These are phyloP conservation scores for Beauveria sp. DNA, from an alignment of 2,329 filamentous ascomycete genomes.

Conservation along the genomic window DNA sequence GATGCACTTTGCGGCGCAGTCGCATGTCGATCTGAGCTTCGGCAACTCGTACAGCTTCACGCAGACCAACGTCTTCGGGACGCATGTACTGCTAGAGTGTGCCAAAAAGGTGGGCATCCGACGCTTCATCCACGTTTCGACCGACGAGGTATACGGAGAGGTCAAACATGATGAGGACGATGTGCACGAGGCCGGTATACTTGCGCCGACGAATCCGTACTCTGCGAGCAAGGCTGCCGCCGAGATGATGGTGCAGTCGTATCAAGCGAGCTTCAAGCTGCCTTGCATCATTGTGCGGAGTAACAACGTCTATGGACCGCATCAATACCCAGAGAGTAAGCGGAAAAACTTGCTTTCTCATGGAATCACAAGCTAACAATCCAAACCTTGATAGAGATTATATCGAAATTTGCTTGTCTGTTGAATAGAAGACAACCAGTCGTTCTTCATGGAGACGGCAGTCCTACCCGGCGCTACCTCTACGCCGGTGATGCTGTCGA, in stretches of 20 bases:
- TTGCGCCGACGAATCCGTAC: slow-evolving; percentile 76
- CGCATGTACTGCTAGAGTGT: slow-evolving; percentile 73
- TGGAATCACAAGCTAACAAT: background rate
- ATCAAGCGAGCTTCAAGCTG: slow-evolving; percentile 73
- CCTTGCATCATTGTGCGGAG: slow-evolving; percentile 72
- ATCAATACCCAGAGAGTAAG: slow-evolving; percentile 78
- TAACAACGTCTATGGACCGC: slow-evolving; percentile 81
- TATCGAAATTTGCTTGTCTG: slow-evolving; percentile 72
- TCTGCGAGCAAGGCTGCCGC: slow-evolving; percentile 74
- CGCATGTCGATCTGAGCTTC: slow-evolving; percentile 76
- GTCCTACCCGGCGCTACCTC: slow-evolving; percentile 66
- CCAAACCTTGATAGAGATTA: slow-evolving; percentile 55
- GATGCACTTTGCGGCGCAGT: slow-evolving; percentile 80
- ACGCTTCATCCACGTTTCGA: slow-evolving; percentile 75
- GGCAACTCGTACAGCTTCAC: slow-evolving; percentile 77
- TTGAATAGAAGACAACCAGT: slow-evolving; percentile 59
- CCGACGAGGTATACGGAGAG: slow-evolving; percentile 81
- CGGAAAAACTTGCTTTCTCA: background rate
- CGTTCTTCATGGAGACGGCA: slow-evolving; percentile 69
- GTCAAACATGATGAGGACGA: slow-evolving; percentile 65
- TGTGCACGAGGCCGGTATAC: slow-evolving; percentile 62
- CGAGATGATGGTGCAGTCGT: slow-evolving; percentile 83
- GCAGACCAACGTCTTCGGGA: slow-evolving; percentile 74
- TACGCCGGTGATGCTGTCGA: slow-evolving; percentile 74
- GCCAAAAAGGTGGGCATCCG: slow-evolving; percentile 63